A percentile compares a stretch with the other conserved stretches of the same genome.
These are phyloP conservation scores for Glycine tomentella DNA, from an alignment of 306 rosid species.

Conservation along the genomic window DNA sequence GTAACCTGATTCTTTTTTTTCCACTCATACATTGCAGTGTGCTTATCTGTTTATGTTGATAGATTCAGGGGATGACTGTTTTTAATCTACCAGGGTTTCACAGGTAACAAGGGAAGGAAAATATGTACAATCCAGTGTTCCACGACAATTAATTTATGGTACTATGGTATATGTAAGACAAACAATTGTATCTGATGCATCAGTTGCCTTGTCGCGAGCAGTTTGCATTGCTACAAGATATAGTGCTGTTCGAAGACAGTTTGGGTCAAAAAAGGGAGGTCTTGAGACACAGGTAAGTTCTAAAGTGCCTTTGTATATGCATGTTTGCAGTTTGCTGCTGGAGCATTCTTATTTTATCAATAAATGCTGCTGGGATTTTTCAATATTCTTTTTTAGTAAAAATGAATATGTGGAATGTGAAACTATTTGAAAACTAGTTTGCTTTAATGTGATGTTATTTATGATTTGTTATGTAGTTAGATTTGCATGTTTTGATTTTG, in stretches of 20 bases:
- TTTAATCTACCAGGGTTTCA: constrained; percentile 72
- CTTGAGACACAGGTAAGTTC: constrained; percentile 81
- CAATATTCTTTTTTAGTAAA: background rate
- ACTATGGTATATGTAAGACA: constrained; percentile 97
- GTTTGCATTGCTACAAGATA: constrained; percentile 98
- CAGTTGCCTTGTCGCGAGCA: constrained; percentile 85
- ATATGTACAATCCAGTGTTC: constrained; percentile 84
- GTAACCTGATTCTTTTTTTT: constrained; percentile 10
- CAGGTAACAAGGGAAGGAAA: constrained; percentile 94
- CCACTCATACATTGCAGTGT: constrained; percentile 6
- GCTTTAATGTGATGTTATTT: constrained; percentile 12
- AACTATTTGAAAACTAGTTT: constrained; percentile 24
- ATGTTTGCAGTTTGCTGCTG: constrained; percentile 9
- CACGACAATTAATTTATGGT: constrained; percentile 91
- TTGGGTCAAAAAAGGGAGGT: constrained; percentile 74
- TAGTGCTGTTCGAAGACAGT: constrained; percentile 96
- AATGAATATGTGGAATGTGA: constrained; percentile 20
- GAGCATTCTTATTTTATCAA: constrained; percentile 33
- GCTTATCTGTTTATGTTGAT: constrained; percentile 28
- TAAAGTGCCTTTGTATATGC: constrained; percentile 26
- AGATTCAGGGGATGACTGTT: constrained; percentile 34
- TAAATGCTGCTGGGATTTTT: constrained; percentile 1
- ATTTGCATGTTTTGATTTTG: background rate
- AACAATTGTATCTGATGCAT: constrained; percentile 91
- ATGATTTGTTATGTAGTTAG: constrained; percentile 10